phyloP scores from a whole-genome alignment of 2,329 filamentous ascomycete species.

The Zymoseptoria ardabiliae region DNA sequence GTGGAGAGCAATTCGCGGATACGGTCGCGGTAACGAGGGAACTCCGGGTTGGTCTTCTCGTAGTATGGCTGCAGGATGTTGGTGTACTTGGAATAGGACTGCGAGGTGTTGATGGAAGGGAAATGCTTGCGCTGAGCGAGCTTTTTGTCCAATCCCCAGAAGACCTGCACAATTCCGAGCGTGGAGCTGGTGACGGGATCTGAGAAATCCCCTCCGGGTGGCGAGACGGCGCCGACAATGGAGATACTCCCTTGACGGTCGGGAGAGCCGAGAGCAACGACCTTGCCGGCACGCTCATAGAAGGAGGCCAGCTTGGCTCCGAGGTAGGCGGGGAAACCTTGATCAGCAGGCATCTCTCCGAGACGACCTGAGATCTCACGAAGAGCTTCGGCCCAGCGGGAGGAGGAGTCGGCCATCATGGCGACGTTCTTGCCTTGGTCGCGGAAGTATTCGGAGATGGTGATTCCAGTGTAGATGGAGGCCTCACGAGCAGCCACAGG shows the following conservation, averaged over 20 bases:
- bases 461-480: slow-evolving; percentile 93
- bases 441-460: slow-evolving; percentile 91
- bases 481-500: slow-evolving; percentile 96
- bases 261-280: slow-evolving; percentile 77
- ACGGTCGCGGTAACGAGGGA: slow-evolving; percentile 83
- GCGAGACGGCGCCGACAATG: slow-evolving; percentile 94
- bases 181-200: slow-evolving; percentile 93
- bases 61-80: slow-evolving; percentile 85
- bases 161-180: slow-evolving; percentile 95
- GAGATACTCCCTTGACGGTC: slow-evolving; percentile 87
- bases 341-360: slow-evolving; percentile 98
- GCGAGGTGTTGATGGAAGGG: slow-evolving; percentile 90
- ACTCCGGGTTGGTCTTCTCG: slow-evolving; percentile 86
- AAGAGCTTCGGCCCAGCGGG: slow-evolving; percentile 95
- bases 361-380: slow-evolving; percentile 98
- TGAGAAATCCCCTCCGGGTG: slow-evolving; percentile 97
- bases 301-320: slow-evolving; percentile 96
- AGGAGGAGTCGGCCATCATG: slow-evolving; percentile 99
- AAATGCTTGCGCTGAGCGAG: slow-evolving; percentile 98
- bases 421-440: slow-evolving; percentile 96
- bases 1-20: slow-evolving; percentile 90
- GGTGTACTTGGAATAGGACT: slow-evolving; percentile 97
- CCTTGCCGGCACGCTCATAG: slow-evolving; percentile 94
- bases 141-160: slow-evolving; percentile 99
- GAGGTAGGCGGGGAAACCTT: slow-evolving; percentile 97